Base-by-base conservation (phyloP, 2,329 filamentous ascomycete genomes). In the Pseudopithomyces chartarum region DNA sequence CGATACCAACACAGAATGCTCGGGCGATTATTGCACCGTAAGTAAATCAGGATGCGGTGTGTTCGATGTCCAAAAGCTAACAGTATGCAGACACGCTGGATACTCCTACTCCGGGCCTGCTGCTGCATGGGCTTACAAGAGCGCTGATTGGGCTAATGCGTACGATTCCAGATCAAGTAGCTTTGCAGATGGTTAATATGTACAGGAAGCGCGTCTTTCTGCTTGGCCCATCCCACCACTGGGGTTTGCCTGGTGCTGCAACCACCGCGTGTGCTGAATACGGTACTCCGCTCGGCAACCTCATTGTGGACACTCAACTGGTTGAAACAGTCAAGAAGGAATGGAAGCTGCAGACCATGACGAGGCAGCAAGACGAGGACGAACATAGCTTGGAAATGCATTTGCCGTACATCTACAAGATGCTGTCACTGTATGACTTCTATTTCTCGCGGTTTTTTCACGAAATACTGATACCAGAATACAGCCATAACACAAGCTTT, bases 321-420 rank as follows among this genome's bases (percentile, higher is more conserved):
- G 81, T 85, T 0, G 77, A 83, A 17, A 79, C 82, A 51, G 69
- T 75, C 52, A 59, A 66, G 26, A 54, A 70, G 23, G 57, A 64
- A 42, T 73, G 69, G 70, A 52, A 50, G 2, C 59, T 75, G 6
- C 63, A 73, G 34, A 56, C 57, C 34, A 95, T 97, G 81, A 85
- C 84, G 1, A 77, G 75, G 17, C 68, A 79, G 3, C 81, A 87
- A 6, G 95, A 99, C 69, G 85, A 92, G 59, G 84, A 85, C 5
- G 95, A 99, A 76, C 95, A 99, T 77, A 97, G 91, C 50, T 84
- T 98, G 1, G 95, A 99, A 80, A 96, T 99, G 90, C 95, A 99
- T 66, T 82, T 98, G 8, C 94, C 95, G 0, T 97, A 96, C 70
- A 89, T 98, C 61, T 93, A 92, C 81, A 92, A 93, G 71, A 86